These are phyloP conservation scores for Psilocybe subaeruginosa DNA, from an alignment of 768 basidiomycete species.

Conservation along the genomic window DNA sequence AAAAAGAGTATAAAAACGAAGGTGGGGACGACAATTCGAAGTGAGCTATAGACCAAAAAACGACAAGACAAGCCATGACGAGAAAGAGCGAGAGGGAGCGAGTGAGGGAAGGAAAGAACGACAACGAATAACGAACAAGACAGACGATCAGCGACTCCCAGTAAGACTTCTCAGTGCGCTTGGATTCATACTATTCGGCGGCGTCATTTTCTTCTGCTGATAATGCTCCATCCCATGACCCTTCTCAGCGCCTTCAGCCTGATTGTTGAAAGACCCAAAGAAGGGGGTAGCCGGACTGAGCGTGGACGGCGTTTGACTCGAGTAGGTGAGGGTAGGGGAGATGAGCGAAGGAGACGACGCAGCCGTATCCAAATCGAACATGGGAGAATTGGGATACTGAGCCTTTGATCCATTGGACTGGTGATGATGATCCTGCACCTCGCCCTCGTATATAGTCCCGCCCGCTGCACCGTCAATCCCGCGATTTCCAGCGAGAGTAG, in stretches of 20 bases:
- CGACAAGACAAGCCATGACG: not conserved
- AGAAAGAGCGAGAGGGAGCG: not conserved
- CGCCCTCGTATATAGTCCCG: slow-evolving; percentile 24
- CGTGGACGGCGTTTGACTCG: slow-evolving; percentile 65
- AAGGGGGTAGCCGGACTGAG: slow-evolving; percentile 76
- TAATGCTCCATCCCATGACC: slow-evolving; percentile 18
- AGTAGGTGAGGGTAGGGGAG: slow-evolving; percentile 71
- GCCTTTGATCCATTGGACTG: slow-evolving; percentile 21
- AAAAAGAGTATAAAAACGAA: not conserved
- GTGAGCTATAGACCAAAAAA: not conserved
- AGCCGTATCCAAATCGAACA: slow-evolving; percentile 26
- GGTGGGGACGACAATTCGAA: not conserved
- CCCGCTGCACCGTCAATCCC: slow-evolving; percentile 17
- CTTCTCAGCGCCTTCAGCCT: slow-evolving; percentile 34
- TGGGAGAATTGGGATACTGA: slow-evolving; percentile 17
- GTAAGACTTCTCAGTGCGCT: slow-evolving; percentile 14
- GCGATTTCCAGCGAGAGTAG: slow-evolving; percentile 23
- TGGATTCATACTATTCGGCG: slow-evolving; percentile 8
- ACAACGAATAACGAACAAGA: not conserved
- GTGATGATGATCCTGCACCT: slow-evolving; percentile 11
- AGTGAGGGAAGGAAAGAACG: too few relatives aligned
- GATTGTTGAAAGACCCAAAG: slow-evolving; percentile 58
- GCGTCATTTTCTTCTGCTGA: slow-evolving; percentile 18
- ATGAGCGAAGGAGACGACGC: slow-evolving; percentile 50
- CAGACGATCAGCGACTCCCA: slow-evolving; percentile 1